Base-by-base conservation (phyloP, 495 filamentous ascomycete genomes). In the Pyrenopolyporus hunteri region DNA sequence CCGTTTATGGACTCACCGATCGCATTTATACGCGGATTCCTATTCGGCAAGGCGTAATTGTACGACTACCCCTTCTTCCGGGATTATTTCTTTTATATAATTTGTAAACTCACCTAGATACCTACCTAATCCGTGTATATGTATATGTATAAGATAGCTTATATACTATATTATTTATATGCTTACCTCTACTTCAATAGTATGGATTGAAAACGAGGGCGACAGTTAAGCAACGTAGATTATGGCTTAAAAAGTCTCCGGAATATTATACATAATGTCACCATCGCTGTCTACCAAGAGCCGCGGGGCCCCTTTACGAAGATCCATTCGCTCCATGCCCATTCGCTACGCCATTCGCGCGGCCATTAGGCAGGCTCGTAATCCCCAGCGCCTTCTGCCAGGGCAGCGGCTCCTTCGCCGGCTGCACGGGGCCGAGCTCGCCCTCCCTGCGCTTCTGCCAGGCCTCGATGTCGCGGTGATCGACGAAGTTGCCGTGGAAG, bases 401-500 rank as follows among this genome's bases (percentile, higher is more conserved):
- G 2, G 77, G 76, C 20, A 80, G 33, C 20, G 71, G 70, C 45
- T 78, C 72, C 26, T 61, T 65, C 0, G 77, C 77, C 2, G 74
- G 68, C 43, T 70, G 63, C 5, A 78, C 72, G 0, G 78, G 76
- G 0, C 78, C 78, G 19, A 80, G 42, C 51, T 76, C 78, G 3
- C 71, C 75, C 8, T 53, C 64, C 32, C 77, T 60, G 10, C 75
- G 63, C 33, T 59, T 33, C 64, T 70, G 63, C 78, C 77, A 80
- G 7, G 69, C 68, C 20, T 80, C 74, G 5, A 79, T 76, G 19
- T 80, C 78, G 4, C 71, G 45, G 10, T 76, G 69, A 31, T 80
- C 78, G 8, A 81, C 78, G 47, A 74, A 80, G 55, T 80, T 81
- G 1, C 79, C 79, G 49, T 81, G 79, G 23, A 81, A 52, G 0